Evolutionary conservation across 768 basidiomycete genomes (phyloP), one percentile per base, ranked within the genome.

Genomic region (Melanogaster broomeanus): DNA sequence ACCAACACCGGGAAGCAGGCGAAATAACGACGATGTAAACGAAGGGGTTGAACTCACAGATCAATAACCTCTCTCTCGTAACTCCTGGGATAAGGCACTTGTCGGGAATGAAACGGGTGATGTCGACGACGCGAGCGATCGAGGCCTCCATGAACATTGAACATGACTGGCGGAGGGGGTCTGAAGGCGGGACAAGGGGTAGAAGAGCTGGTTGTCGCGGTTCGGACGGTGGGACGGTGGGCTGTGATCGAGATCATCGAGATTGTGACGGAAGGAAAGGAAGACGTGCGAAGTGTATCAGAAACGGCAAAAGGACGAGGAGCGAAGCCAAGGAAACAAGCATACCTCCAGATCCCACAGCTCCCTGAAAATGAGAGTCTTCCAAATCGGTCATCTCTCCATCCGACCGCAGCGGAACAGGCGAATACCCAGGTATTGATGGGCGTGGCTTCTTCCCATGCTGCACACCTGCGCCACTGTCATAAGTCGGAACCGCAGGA

Each of bases 81-180:
- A 60, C 77, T 81, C 55, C 84, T 74, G 8, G 88, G 87, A 63
- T 88, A 90, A 12, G 88, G 87, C 5, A 83, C 86, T 42, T 79
- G 77, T 15, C 73, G 62, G 33, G 64, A 62, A 6, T 64, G 55
- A 58, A 73, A 82, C 13, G 79, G 73, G 65, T 89, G 87, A 52
- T 88, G 79, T 54, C 76, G 79, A 62, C 78, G 78, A 27, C 60
- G 63, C 35, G 63, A 64, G 30, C 30, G 21, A 18, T 55, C 56
- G 21, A 51, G 45, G 24, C 57, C 53, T 13, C 57, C 53, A 38
- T 58, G 57, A 2, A 49, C 49, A 30, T 79, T 79, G 34, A 66
- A 68, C 31, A 31, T 12, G 31, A 31, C 31, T 50, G 59, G 60
- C 16, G 46, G 30, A 2, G 42, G 34, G 9, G 31, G 30, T 3